Base-by-base conservation (phyloP, 2,329 filamentous ascomycete species). In the Clonostachys sp. region DNA sequence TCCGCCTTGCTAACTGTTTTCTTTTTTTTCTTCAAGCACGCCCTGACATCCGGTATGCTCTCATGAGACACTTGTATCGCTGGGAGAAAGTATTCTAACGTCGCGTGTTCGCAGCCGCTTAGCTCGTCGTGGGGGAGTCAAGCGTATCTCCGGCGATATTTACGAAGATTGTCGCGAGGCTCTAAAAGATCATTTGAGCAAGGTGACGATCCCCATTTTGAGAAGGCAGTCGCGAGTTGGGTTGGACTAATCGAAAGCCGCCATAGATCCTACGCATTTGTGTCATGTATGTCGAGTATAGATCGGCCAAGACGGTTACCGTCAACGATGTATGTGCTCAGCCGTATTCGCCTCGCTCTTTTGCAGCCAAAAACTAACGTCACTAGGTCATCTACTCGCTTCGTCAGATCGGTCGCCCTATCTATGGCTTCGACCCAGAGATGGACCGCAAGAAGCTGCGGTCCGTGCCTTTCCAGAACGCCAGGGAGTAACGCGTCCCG, bases 41-140 rank as follows among this genome's bases (percentile, higher is more conserved):
- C n/a, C 40, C 71, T 6, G 75, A 71, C 13, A 80, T 81, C 44
- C 64, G 77, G 78, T 80, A 64, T 49, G 58, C 34, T 44, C 42
- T 17, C 33, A 41, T 17, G 7, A 7, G 47, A 35, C 7, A 42
- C 30, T 44, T 17, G 12, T 45, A 12, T 4, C 36, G 36, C 42
- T 18, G 35, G 42, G 20, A 4, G 45, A 30, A 30, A 36, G 24
- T 30, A 30, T 24, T 24, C 24, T 30, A 30, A 30, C 9, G 8
- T 30, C 3, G 24, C 24, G 24, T 30, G 24, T 30, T 30, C 24
- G 24, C 49, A 84, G 86, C 54, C 83, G 87, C 39, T 66, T 92
- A 0, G 88, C 88, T 2, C 80, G 88, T 6, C 81, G 88, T 7
- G 88, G 87, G 2, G 88, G 88, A 0, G 84, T 92, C 1, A 91